phyloP scores from a whole-genome alignment of 176 grass and related monocot genomes.

The Urochloa ruziziensis region DNA sequence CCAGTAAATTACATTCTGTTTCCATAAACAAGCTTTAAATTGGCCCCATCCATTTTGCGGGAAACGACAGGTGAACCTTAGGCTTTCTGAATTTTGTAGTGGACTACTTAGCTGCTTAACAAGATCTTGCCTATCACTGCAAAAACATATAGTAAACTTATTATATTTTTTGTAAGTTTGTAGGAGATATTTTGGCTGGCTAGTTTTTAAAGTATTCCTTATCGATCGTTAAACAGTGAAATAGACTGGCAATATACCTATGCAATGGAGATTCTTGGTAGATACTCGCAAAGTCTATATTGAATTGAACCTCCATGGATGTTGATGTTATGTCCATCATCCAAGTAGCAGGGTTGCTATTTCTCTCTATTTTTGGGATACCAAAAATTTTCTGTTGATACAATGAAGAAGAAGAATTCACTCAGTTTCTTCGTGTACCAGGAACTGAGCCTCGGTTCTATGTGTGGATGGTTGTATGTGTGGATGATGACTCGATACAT shows the following conservation, averaged over 20 bases:
- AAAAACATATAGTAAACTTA: conserved; percentile 9
- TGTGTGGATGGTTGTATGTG: not conserved
- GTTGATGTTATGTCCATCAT: conserved; percentile 61
- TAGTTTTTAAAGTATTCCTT: no score
- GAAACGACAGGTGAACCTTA: conserved; percentile 31
- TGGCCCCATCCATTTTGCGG: conserved; percentile 47
- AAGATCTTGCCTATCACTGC: conserved; percentile 38
- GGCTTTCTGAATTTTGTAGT: conserved; percentile 27
- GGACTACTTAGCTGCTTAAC: conserved; percentile 37
- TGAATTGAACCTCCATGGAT: conserved; percentile 52
- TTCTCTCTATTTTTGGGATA: conserved; percentile 48
- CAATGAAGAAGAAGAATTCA: not conserved
- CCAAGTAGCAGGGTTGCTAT: conserved; percentile 78
- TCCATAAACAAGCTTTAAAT: conserved; percentile 72
- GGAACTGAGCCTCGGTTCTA: not conserved
- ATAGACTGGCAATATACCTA: not conserved
- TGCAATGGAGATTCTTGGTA: conserved; percentile 48
- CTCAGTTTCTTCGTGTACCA: not conserved
- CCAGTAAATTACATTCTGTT: conserved; percentile 64
- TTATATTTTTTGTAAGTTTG: not conserved
- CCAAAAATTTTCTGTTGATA: conserved; percentile 33
- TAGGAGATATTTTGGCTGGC: not conserved
- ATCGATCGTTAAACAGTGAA: not conserved
- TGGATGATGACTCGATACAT: no score
- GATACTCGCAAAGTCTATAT: conserved; percentile 52